phyloP scores from a whole-genome alignment of 495 filamentous ascomycete genomes.

The Lasiosphaeria hispida region DNA sequence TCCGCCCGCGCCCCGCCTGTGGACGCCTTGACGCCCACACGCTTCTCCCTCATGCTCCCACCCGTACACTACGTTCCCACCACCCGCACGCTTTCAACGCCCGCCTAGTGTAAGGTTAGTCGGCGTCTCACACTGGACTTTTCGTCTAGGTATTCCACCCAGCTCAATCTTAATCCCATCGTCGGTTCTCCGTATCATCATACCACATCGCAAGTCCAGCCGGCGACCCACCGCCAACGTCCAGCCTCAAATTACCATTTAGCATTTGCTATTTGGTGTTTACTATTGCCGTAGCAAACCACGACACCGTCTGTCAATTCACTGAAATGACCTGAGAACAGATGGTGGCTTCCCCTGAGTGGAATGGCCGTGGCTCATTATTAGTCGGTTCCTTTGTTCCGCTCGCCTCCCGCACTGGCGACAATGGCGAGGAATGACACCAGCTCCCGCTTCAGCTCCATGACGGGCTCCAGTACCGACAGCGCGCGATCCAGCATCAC shows the following conservation, averaged over 20 bases:
- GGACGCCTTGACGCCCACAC: too few relatives aligned
- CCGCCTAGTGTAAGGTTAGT: too few relatives aligned
- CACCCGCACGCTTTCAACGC: too few relatives aligned
- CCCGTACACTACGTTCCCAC: too few relatives aligned
- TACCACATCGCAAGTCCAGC: too few relatives aligned
- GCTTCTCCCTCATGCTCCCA: too few relatives aligned
- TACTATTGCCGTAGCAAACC: background rate
- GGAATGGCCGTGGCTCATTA: conserved; percentile 29
- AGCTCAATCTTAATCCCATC: too few relatives aligned
- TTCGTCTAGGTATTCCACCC: too few relatives aligned
- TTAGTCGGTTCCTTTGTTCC: conserved; percentile 22
- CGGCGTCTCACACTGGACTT: too few relatives aligned
- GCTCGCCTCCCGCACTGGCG: conserved; percentile 27
- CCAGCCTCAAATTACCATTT: background rate
- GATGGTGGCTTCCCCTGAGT: conserved; percentile 11
- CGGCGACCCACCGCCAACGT: background rate
- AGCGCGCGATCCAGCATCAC: conserved; percentile 60
- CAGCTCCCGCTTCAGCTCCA: conserved; percentile 57
- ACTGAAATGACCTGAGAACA: conserved; percentile 31
- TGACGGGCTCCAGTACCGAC: conserved; percentile 59
- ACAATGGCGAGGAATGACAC: conserved; percentile 61
- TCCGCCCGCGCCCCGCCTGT: too few relatives aligned
- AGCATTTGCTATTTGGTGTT: background rate
- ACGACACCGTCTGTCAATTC: background rate
- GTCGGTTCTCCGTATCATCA: too few relatives aligned